Base-by-base conservation (phyloP, 306 rosid species). In the Hippophae gyantsensis region DNA sequence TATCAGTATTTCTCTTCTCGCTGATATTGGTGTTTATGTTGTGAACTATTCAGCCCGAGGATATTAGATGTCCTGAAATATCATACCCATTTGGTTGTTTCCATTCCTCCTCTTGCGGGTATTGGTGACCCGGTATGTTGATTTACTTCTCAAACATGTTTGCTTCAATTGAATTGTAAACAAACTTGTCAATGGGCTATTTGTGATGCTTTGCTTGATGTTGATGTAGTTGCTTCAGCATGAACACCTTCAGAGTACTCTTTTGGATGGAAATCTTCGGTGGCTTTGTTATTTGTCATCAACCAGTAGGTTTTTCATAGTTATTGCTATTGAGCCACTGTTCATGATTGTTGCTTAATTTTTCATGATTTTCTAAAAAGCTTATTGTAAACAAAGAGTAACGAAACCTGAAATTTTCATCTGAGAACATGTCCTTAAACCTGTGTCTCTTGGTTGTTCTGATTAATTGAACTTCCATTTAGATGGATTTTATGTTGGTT, bases 221-320 rank as follows among this genome's bases (percentile, higher is more conserved):
- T 60, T 62, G 65, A 58, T 66, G 13, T 74, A 87, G 98, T 68
- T 85, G 78, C 86, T 87, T 71, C 88, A 74, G 53, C 84, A 81
- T 70, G 85, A 82, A 76, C 76, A 76, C 10, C 78, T 83, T 9
- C 80, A 72, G 79, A 72, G 79, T 67, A 60, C 72, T 2, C 80
- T 85, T 65, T 58, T 61, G 61, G 65, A 69, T 49, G 92, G 88
- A 51, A 59, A 73, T 71, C 83, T 87, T 67, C 85, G 38, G 62
- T 83, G 96, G 87, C 83, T 92, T 41, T 60, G 89, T 68, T 92
- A 92, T 74, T 79, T 92, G 83, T 85, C 95, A 51, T 83, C 96
- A 18, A 87, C 96, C 25, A 76, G 98, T 92, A 76, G 57, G 86
- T 84, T 71, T 65, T 86, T 70, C 58, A 65, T 68, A 9, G 6